Conservation (phyloP, 345 rosid genomes). For the Eutrema heterophyllum region DNA sequence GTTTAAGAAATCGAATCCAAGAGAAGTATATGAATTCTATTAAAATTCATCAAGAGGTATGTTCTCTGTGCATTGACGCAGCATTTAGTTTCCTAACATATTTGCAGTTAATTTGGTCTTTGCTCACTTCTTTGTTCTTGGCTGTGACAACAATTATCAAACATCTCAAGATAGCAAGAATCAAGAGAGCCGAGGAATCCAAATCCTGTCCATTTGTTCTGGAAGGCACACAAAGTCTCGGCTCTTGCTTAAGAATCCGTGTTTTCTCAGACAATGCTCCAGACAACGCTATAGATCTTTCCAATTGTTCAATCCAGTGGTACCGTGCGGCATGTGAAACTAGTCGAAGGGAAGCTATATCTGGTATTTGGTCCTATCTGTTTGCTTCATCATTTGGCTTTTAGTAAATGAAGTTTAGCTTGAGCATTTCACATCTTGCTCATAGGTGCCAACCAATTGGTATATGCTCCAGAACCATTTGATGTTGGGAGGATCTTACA, state of each 20-base stretch:
- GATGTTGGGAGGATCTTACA: conserved; percentile 76
- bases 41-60: conserved; percentile 82
- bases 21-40: conserved; percentile 72
- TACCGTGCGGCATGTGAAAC: conserved; percentile 71
- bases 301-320: conserved; percentile 85
- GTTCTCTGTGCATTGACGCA: background rate
- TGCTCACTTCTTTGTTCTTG: conserved; percentile 23
- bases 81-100: background rate
- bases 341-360: conserved; percentile 61
- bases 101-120: background rate
- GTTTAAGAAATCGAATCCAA: conserved; percentile 68
- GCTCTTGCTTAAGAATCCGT: conserved; percentile 57
- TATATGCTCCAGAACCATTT: conserved; percentile 95
- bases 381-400: conserved; percentile 4
- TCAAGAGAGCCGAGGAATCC: conserved; percentile 70
- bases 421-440: conserved; percentile 9
- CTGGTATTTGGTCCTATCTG: conserved; percentile 42
- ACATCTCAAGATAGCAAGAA: conserved; percentile 59
- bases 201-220: conserved; percentile 49
- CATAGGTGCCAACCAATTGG: conserved; percentile 58
- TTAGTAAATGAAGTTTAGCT: background rate
- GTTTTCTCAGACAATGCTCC: conserved; percentile 27
- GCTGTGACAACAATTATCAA: background rate
- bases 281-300: conserved; percentile 46
- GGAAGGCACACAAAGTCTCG: conserved; percentile 74